Evolutionary conservation across 2,329 filamentous ascomycete species (phyloP).

Genomic region (Pestalotiopsis sp.): DNA sequence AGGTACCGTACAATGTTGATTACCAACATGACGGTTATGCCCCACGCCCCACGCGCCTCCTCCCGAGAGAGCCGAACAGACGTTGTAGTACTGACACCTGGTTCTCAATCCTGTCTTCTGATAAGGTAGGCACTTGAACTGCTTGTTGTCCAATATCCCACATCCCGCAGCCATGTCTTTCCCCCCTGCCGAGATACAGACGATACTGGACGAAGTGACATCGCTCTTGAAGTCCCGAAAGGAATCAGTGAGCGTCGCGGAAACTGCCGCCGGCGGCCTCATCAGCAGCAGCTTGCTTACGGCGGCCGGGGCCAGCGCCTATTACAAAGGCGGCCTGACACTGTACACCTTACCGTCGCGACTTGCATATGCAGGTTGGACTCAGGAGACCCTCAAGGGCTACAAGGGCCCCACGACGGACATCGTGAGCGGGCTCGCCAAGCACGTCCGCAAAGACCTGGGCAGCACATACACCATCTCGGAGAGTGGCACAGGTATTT

Average conservation of each 20-base stretch:
- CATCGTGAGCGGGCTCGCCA: slow-evolving; percentile 56
- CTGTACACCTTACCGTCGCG: slow-evolving; percentile 61
- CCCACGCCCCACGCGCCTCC: too few species aligned
- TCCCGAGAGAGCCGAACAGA: too few species aligned
- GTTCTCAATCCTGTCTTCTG: background rate
- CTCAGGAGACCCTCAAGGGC: slow-evolving; percentile 44
- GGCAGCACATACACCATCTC: slow-evolving; percentile 56
- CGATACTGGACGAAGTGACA: background rate
- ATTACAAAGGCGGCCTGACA: slow-evolving; percentile 64
- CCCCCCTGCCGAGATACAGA: background rate
- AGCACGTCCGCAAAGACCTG: slow-evolving; percentile 54
- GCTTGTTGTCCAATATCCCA: background rate
- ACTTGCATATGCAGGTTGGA: slow-evolving; percentile 62
- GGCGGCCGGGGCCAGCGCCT: slow-evolving; percentile 54
- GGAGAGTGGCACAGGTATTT: slow-evolving; percentile 53
- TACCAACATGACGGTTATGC: too few species aligned
- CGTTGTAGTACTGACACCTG: background rate
- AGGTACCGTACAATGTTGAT: too few species aligned
- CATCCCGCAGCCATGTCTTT: background rate
- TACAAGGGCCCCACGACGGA: slow-evolving; percentile 62
- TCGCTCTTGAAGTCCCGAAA: slow-evolving; percentile 3
- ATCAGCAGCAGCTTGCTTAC: slow-evolving; percentile 60
- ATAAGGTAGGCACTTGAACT: background rate
- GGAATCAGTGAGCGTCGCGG: slow-evolving; percentile 4
- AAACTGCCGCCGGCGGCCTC: slow-evolving; percentile 58